Conservation (phyloP, 179 eudicot species). For the Beta corolliflora region DNA sequence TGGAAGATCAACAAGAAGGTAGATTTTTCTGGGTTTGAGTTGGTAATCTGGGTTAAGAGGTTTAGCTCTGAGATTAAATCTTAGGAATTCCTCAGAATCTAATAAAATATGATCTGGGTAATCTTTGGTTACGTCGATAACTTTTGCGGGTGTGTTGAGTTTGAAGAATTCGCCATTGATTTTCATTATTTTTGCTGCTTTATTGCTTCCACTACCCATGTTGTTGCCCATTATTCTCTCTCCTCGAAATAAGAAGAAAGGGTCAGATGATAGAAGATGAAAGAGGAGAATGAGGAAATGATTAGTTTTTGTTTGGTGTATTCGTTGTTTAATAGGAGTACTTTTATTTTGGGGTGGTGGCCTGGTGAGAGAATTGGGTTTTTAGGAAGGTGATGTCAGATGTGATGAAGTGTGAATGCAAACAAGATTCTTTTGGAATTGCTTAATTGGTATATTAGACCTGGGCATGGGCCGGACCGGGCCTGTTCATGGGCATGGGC, state of each 20-base stretch:
- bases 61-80: slow-evolving; percentile 60
- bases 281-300: neutral
- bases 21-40: slow-evolving; percentile 54
- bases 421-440: neutral
- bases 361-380: neutral
- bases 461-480: too few relatives aligned
- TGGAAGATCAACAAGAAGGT: slow-evolving; percentile 70
- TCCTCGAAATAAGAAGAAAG: neutral
- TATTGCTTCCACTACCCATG: slow-evolving; percentile 36
- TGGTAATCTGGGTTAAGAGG: slow-evolving; percentile 42
- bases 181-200: slow-evolving; percentile 66
- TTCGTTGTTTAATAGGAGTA: neutral
- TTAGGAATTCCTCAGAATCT: slow-evolving; percentile 52
- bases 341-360: neutral
- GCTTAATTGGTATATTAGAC: neutral
- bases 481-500: too few relatives aligned
- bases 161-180: slow-evolving; percentile 65
- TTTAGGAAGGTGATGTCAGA: slow-evolving; percentile 18
- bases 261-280: neutral
- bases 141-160: slow-evolving; percentile 46
- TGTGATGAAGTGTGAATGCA: slow-evolving; percentile 30
- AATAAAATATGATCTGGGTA: slow-evolving; percentile 64
- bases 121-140: slow-evolving; percentile 48
- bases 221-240: slow-evolving; percentile 54
- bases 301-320: slow-evolving; percentile 10